phyloP scores from a whole-genome alignment of 2,329 filamentous ascomycete species.

The Dendrostoma leiphaemia region DNA sequence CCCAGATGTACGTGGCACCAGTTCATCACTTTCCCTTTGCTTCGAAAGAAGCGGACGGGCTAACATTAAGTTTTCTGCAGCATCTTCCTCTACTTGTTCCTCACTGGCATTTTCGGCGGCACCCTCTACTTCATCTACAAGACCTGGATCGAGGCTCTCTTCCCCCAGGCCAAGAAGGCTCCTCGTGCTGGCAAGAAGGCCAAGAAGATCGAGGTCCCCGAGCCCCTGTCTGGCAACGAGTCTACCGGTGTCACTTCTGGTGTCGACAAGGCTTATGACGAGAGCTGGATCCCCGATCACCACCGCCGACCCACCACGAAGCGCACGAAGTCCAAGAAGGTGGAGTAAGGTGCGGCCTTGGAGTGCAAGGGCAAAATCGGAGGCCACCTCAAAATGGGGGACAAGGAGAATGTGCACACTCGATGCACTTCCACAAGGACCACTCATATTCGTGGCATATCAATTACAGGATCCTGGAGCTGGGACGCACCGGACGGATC shows the following conservation, averaged over 20 bases:
- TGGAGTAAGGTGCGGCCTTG: slow-evolving; percentile 25
- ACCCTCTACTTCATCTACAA: slow-evolving; percentile 96
- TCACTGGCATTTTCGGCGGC: slow-evolving; percentile 73
- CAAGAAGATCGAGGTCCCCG: slow-evolving; percentile 65
- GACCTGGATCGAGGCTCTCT: slow-evolving; percentile 94
- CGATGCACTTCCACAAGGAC: background rate
- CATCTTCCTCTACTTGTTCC: slow-evolving; percentile 96
- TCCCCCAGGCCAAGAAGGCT: slow-evolving; percentile 80
- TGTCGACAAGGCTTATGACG: slow-evolving; percentile 74
- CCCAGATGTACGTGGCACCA: slow-evolving; percentile 73
- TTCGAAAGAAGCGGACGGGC: background rate
- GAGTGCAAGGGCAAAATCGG: background rate
- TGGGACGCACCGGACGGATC: background rate
- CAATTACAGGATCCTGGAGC: background rate
- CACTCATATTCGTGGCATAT: background rate
- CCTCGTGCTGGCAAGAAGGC: slow-evolving; percentile 53
- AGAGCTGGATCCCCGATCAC: slow-evolving; percentile 88
- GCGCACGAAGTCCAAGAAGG: slow-evolving; percentile 53
- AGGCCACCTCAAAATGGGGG: background rate
- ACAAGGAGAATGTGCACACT: background rate
- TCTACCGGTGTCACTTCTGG: slow-evolving; percentile 67
- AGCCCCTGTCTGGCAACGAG: slow-evolving; percentile 67
- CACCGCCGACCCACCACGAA: slow-evolving; percentile 78
- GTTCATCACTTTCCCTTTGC: slow-evolving; percentile 3
- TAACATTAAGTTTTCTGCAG: slow-evolving; percentile 42